phyloP scores from a whole-genome alignment of 257 asterid species.

The Nicotiana knightiana region DNA sequence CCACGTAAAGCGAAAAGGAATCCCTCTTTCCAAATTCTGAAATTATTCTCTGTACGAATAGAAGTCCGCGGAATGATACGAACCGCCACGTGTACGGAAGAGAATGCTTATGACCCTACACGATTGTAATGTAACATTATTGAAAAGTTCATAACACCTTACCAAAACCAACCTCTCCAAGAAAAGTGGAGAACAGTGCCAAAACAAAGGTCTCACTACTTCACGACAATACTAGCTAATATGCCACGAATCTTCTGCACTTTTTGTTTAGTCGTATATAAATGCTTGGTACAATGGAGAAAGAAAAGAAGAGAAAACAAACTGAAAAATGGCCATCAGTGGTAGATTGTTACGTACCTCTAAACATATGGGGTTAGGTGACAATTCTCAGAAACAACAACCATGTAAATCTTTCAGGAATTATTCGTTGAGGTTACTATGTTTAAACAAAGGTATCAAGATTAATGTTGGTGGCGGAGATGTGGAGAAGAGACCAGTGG shows the following conservation, averaged over 20 bases:
- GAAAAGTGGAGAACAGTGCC: slow-evolving; percentile 30
- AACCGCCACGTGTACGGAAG: slow-evolving; percentile 29
- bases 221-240: slow-evolving; percentile 27
- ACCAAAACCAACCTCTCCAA: slow-evolving; percentile 15
- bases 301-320: neutral
- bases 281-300: neutral
- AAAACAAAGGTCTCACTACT: neutral
- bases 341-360: slow-evolving; percentile 36
- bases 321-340: slow-evolving; percentile 41
- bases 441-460: slow-evolving; percentile 24
- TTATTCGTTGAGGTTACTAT: slow-evolving; percentile 13
- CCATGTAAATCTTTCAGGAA: slow-evolving; percentile 13
- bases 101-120: slow-evolving; percentile 23
- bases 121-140: neutral
- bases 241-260: slow-evolving; percentile 62
- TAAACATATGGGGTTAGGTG: slow-evolving; percentile 18
- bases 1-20: neutral
- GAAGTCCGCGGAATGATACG: slow-evolving; percentile 7
- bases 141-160: slow-evolving; percentile 15
- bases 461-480: slow-evolving; percentile 12
- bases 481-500: slow-evolving; percentile 22
- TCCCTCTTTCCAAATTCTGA: neutral
- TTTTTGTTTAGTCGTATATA: slow-evolving; percentile 6
- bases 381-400: neutral
- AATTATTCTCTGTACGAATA: slow-evolving; percentile 13